Base-by-base conservation (phyloP, 257 asterid genomes). In the Eustoma russellianum region DNA sequence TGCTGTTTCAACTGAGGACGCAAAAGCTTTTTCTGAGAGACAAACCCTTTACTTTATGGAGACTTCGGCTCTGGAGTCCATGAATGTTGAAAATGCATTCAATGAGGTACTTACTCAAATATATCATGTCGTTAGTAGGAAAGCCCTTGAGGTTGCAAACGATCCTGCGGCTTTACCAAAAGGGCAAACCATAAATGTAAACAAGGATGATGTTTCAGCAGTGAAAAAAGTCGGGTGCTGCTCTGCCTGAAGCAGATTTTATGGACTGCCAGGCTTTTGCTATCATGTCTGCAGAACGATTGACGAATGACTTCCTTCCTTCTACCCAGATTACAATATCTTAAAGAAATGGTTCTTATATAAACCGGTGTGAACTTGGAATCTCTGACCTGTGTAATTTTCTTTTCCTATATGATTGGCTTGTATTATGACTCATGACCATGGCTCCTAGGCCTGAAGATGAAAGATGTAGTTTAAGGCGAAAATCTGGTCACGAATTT, bases 51-150 rank as follows among this genome's bases (percentile, higher is more conserved):
- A 65, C 53, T 81, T 78, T 18, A 78, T 81, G 78, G 90, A 81
- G 66, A 81, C 90, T 9, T 81, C 90, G 6, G 90, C 90, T 24
- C 86, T 81, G 0, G 90, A 81, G 62, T 78, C 86, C n/a, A 18
- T 78, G 81, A 81, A 81, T 11, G 90, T 81, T 15, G 90, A 81
- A 72, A 78, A 73, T 46, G 81, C 90, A 9, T 81, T 81, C 65
- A 81, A 85, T 1, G 90, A 81, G 62, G 85, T 72, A n/a, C 75
- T 81, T 18, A 65, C 79, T 0, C 81, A 81, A 66, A 76, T 81
- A 62, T 74, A 81, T 55, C 80, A 68, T 38, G 90, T 81, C 46
- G 81, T 81, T 33, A 69, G 86, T 41, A 79, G 83, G 41, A 81
- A 81, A 66, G 83, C 86, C 18, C 83, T 81, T 8, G 90, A 81